These are phyloP conservation scores for Penstemon barbatus DNA, from an alignment of 257 asterid species.

Conservation along the genomic window DNA sequence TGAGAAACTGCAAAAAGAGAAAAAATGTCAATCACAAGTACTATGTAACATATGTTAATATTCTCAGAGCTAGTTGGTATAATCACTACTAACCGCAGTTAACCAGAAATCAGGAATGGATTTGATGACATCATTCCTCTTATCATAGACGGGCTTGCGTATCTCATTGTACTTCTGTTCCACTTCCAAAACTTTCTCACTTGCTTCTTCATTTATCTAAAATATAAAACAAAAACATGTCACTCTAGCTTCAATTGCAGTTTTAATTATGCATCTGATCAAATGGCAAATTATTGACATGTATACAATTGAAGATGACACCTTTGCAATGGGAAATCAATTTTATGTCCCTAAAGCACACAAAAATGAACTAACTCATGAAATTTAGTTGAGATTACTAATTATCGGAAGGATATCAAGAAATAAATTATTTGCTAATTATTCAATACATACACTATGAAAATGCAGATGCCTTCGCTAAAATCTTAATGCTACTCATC, in stretches of 20 bases:
- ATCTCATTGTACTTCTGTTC: conserved; percentile 55
- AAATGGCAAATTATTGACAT: neutral
- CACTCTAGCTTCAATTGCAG: neutral
- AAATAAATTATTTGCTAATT: neutral
- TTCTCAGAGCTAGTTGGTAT: neutral
- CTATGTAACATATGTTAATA: neutral
- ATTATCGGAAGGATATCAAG: conserved; percentile 4
- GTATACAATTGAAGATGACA: neutral
- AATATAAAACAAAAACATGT: conserved; percentile 9
- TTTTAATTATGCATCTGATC: neutral
- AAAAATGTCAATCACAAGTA: neutral
- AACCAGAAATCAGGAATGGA: conserved; percentile 71
- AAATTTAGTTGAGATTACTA: neutral
- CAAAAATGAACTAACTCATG: neutral
- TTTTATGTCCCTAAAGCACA: neutral
- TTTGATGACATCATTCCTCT: conserved; percentile 49
- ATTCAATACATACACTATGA: too few relatives aligned
- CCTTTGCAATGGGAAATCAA: neutral
- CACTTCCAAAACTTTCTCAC: conserved; percentile 62
- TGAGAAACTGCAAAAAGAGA: conserved; percentile 46
- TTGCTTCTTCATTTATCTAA: conserved; percentile 70
- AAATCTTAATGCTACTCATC: too few relatives aligned
- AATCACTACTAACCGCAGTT: conserved; percentile 52
- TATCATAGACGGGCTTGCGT: conserved; percentile 61
- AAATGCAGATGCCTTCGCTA: too few relatives aligned